A percentile compares a stretch with the other conserved stretches of the same genome.
These are phyloP conservation scores for Zarea fungicola DNA, from an alignment of 2,329 filamentous ascomycete genomes.

Conservation along the genomic window DNA sequence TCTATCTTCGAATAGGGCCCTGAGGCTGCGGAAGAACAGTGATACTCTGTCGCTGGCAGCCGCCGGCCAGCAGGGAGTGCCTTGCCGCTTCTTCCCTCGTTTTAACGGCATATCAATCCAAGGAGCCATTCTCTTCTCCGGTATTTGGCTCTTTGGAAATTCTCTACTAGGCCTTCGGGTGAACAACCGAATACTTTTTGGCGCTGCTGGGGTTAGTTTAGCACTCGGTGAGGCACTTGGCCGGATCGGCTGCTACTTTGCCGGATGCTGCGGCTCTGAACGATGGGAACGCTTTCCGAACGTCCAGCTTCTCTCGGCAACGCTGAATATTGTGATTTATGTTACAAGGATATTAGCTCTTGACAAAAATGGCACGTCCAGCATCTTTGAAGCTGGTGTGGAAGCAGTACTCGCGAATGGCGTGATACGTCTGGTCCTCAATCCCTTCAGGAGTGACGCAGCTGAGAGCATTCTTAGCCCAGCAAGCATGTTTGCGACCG, in stretches of 20 bases:
- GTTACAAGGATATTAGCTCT: not conserved
- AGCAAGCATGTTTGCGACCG: not conserved
- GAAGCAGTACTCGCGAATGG: not conserved
- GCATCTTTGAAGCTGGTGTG: not conserved
- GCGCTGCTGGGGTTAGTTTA: constrained; percentile 1
- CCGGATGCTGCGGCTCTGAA: constrained; percentile 8
- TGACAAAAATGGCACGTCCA: not conserved
- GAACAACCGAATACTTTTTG: not conserved
- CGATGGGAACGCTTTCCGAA: not conserved
- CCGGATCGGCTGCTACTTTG: constrained; percentile 12
- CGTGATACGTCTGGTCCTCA: not conserved
- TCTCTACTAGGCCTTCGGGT: not conserved
- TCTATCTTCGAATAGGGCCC: not conserved
- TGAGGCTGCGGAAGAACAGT: not conserved
- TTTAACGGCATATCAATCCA: constrained; percentile 13
- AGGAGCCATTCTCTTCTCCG: constrained; percentile 7
- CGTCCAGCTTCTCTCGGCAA: constrained; percentile 2
- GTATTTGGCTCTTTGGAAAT: not conserved
- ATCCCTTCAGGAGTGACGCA: constrained; percentile 1
- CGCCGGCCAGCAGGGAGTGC: not conserved
- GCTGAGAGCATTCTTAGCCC: not conserved
- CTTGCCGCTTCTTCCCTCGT: not conserved
- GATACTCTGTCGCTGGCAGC: not conserved
- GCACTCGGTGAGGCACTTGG: constrained; percentile 9
- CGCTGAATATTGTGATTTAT: not conserved